Percentiles rank a stretch among this genome's conserved stretches.
Evolutionary conservation across 2,329 filamentous ascomycete genomes (phyloP).

Genomic region (Fonsecaea pedrosoi): DNA sequence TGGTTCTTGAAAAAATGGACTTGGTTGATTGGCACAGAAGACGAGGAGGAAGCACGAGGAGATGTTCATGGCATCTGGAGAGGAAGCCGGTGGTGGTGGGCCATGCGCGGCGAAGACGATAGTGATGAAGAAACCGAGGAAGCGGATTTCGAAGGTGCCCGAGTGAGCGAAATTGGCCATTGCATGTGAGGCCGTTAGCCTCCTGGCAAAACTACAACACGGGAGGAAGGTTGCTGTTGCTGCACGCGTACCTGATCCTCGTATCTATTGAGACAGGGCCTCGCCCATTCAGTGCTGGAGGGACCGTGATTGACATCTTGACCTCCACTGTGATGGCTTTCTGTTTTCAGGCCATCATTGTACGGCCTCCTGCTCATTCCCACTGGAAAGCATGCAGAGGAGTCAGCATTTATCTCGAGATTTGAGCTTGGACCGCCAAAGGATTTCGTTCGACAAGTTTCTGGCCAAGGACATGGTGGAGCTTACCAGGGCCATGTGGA

Average conservation of each 20-base stretch:
- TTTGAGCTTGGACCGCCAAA: neutral
- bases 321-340: neutral
- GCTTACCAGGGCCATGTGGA: neutral
- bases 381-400: neutral
- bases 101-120: slow-evolving; percentile 31
- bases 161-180: slow-evolving; percentile 14
- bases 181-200: slow-evolving; percentile 6
- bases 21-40: slow-evolving; percentile 38
- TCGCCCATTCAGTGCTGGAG: neutral
- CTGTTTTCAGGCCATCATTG: neutral
- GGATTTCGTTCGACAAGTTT: neutral
- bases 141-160: neutral
- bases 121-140: slow-evolving; percentile 24
- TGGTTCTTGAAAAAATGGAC: slow-evolving; percentile 56
- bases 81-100: slow-evolving; percentile 35
- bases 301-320: neutral
- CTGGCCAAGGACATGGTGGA: neutral
- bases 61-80: slow-evolving; percentile 34
- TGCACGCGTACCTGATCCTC: neutral
- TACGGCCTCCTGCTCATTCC: neutral
- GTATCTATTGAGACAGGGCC: neutral
- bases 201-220: neutral
- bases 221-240: neutral
- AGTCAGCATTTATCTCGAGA: neutral
- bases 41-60: slow-evolving; percentile 36